These are phyloP conservation scores for Colletotrichum coccodes DNA, from an alignment of 2,329 filamentous ascomycete species.

Conservation along the genomic window DNA sequence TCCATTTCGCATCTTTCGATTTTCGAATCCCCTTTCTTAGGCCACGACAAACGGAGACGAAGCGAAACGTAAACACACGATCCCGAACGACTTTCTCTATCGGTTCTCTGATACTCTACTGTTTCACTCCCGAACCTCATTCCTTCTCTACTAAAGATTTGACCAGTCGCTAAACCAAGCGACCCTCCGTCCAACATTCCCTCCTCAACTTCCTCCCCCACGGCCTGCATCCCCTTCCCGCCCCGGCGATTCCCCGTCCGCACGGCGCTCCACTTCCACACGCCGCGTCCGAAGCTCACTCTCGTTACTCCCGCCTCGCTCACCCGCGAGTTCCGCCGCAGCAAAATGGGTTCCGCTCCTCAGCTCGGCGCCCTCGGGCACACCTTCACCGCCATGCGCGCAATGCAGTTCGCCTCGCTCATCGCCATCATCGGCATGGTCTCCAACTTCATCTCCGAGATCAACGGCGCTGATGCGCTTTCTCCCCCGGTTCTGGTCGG, in stretches of 20 bases:
- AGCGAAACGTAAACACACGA: neutral
- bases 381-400: constrained; percentile 79
- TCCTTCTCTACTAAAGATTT: neutral
- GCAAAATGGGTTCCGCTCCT: constrained; percentile 58
- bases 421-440: constrained; percentile 83
- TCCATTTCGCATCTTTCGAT: constrained; percentile 2
- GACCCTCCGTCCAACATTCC: constrained; percentile 27
- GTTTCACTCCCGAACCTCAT: neutral
- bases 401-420: constrained; percentile 77
- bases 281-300: constrained; percentile 52
- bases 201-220: constrained; percentile 37
- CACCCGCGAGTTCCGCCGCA: constrained; percentile 17
- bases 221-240: constrained; percentile 49
- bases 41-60: constrained; percentile 1
- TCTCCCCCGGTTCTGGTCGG: constrained; percentile 80
- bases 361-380: constrained; percentile 78
- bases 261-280: constrained; percentile 45
- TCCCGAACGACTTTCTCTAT: neutral
- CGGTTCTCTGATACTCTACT: neutral
- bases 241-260: constrained; percentile 52
- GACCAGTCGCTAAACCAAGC: constrained; percentile 12
- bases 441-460: constrained; percentile 83
- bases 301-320: constrained; percentile 48
- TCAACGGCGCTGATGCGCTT: constrained; percentile 72
- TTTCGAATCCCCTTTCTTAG: neutral